Evolutionary conservation across 306 rosid genomes (phyloP).

Genomic region (Senna siamea): DNA sequence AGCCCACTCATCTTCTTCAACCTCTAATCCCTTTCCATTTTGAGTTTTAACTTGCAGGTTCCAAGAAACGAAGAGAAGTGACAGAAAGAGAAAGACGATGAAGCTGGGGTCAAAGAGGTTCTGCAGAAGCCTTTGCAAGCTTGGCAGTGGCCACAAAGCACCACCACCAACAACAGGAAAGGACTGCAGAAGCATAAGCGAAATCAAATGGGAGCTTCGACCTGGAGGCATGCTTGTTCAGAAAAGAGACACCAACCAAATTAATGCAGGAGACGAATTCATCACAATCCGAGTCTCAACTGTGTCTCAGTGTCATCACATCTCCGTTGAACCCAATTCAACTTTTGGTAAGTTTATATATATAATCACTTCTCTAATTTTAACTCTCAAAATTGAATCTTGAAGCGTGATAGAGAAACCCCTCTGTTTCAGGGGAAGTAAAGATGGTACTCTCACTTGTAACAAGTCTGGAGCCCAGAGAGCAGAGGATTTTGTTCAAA

Average conservation of each 20-base stretch:
- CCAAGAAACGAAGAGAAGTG: not conserved
- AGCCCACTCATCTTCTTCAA: constrained; percentile 34
- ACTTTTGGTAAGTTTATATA: constrained; percentile 69
- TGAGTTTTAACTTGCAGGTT: not conserved
- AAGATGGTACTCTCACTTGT: constrained; percentile 75
- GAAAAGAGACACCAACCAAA: constrained; percentile 62
- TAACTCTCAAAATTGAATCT: no score
- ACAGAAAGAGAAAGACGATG: constrained; percentile 56
- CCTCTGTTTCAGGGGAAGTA: no score
- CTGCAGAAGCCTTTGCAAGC: constrained; percentile 68
- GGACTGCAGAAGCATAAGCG: constrained; percentile 41
- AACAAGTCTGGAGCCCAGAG: constrained; percentile 73
- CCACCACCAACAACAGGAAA: constrained; percentile 27
- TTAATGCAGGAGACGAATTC: constrained; percentile 49
- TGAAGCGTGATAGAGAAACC: no score
- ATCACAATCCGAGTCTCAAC: constrained; percentile 81
- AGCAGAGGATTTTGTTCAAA: constrained; percentile 83
- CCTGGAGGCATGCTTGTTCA: constrained; percentile 99
- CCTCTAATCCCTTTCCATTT: constrained; percentile 4
- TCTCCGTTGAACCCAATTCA: constrained; percentile 75
- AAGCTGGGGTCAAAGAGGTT: constrained; percentile 84
- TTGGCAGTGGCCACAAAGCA: constrained; percentile 45
- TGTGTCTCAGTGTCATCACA: constrained; percentile 76
- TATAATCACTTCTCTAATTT: no score
- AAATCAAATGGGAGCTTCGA: constrained; percentile 92